Conservation (phyloP, 768 basidiomycete genomes). For the Kondoa subrosea region DNA sequence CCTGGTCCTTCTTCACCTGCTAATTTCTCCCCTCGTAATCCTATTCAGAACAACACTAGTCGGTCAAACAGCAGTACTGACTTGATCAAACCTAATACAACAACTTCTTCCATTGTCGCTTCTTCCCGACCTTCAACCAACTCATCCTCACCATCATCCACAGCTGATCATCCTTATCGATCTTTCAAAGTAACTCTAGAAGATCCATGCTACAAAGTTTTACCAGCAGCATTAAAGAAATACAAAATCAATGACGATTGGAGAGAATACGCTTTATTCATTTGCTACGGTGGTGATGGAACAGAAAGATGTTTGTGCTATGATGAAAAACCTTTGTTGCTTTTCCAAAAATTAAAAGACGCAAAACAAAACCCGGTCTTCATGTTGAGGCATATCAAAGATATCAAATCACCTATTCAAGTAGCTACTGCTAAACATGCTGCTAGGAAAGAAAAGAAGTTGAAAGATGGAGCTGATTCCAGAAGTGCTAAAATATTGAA, state of each 20-base stretch:
- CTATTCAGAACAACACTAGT: slow-evolving; percentile 10
- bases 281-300: slow-evolving; percentile 63
- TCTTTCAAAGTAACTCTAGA: slow-evolving; percentile 95
- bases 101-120: background rate
- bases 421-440: slow-evolving; percentile 95
- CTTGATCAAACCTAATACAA: background rate
- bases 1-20: background rate
- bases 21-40: background rate
- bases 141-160: background rate
- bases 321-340: slow-evolving; percentile 88
- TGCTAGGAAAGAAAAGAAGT: slow-evolving; percentile 38
- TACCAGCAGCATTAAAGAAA: slow-evolving; percentile 94
- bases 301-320: slow-evolving; percentile 89
- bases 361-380: slow-evolving; percentile 96
- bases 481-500: slow-evolving; percentile 17
- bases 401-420: slow-evolving; percentile 90
- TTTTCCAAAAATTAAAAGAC: slow-evolving; percentile 96
- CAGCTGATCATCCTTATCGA: slow-evolving; percentile 47
- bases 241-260: slow-evolving; percentile 98
- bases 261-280: slow-evolving; percentile 99
- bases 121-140: background rate
- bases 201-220: slow-evolving; percentile 95
- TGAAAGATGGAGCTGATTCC: slow-evolving; percentile 19
- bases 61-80: slow-evolving; percentile 9
- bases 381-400: slow-evolving; percentile 92